Percentiles rank a stretch among this genome's conserved stretches.
phyloP scores from a whole-genome alignment of 164 flowering plant genomes.

The Cinnamomum micranthum region DNA sequence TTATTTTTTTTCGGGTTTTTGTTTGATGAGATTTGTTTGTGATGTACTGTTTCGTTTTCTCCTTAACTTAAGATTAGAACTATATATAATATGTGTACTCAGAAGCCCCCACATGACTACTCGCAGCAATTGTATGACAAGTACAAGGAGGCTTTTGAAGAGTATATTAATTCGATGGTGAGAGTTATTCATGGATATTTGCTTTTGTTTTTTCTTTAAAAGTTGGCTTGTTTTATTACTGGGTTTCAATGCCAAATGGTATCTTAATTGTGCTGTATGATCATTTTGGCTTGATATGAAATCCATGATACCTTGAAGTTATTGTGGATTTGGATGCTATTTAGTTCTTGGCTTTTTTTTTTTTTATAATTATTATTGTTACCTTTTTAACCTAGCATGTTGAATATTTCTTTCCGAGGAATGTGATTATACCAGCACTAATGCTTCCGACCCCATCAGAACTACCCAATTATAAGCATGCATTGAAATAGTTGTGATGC shows the following conservation, averaged over 20 bases:
- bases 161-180: conserved; percentile 69
- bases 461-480: too few species aligned
- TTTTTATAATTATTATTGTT: too few species aligned
- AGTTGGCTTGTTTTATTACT: not conserved
- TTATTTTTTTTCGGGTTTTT: not conserved
- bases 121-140: conserved; percentile 85
- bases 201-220: not conserved
- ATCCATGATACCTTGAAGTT: too few species aligned
- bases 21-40: not conserved
- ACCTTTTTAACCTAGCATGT: too few species aligned
- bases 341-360: too few species aligned
- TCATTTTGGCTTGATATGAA: too few species aligned
- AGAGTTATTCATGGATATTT: conserved; percentile 9
- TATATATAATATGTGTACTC: conserved; percentile 90
- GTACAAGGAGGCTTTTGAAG: conserved; percentile 69
- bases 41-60: not conserved
- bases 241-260: not conserved
- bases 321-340: too few species aligned
- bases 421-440: too few species aligned
- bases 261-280: not conserved
- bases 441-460: too few species aligned
- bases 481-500: too few species aligned
- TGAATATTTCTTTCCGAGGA: too few species aligned
- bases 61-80: conserved; percentile 42
- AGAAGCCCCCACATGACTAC: conserved; percentile 87